Base-by-base conservation (phyloP, 1,139 yeast species). In the Scheffersomyces segobiensis region DNA sequence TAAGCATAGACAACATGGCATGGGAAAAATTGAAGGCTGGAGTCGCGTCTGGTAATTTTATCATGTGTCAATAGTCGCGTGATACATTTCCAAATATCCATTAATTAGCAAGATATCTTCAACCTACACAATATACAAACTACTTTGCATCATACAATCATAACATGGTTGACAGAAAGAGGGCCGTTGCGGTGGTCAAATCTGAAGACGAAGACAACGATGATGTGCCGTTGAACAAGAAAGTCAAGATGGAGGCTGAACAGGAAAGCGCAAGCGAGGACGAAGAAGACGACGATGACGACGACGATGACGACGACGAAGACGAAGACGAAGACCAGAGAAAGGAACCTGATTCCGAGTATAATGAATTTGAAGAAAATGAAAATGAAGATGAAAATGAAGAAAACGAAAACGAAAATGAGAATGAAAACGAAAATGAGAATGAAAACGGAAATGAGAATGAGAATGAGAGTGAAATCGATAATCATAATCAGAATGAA, bases 221-320 rank as follows among this genome's bases (percentile, higher is more conserved):
- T 59, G 77, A 76, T 57, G 74, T 68, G 57, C 78, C 77, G 49
- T 66, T 73, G 59, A 72, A 73, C 50, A 80, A 79, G 66, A 73
- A 75, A 57, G 71, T 69, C 56, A 64, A 59, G 62, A 61, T 53
- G 49, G 65, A 52, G 50, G 49, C 46, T 50, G 24, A 62, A 60
- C 49, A 39, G 8, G 54, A 52, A 22, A 49, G 21, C 18, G 42
- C 42, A 19, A 51, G 52, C 57, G 55, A 60, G 62, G 59, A 55
- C 46, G 52, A 47, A 10, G 56, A 60, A 50, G 65, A 60, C 58
- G 63, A 62, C 48, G 62, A 62, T 18, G 55, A 58, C 53, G 61
- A 64, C 24, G 69, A 67, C n/a, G 66, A 57, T 19, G 65, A 59
- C n/a, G n/a, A 62, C 48, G 62, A 62, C 19, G 55, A 58, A 53